Evolutionary conservation across 441 rosid species (phyloP), one percentile per base, ranked within the genome.

Genomic region (Syzygium malaccense): DNA sequence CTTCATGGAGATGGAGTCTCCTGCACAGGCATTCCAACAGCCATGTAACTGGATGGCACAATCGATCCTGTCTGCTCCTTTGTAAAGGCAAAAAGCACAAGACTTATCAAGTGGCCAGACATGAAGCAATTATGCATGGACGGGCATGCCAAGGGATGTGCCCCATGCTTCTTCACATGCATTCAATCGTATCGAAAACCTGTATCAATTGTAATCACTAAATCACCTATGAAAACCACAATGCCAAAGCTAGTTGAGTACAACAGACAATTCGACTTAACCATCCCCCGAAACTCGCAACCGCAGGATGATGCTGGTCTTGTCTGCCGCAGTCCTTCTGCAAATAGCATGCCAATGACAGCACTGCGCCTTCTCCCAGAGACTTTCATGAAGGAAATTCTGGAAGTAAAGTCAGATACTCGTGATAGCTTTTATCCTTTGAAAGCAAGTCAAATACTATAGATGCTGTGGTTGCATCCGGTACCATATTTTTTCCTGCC

Each of bases 321-420:
- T 75, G 83, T 75, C 83, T 14, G 17, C 51, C 23, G 51, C 83
- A 23, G 51, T 23, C 83, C n/a, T 75, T 6, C 25, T 10, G 83
- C 83, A 41, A 41, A 75, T 23, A 41, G 51, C 83, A 75, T 75
- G 18, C n/a, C 51, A 45, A 41, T 75, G 83, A 75, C 83, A n/a
- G 13, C 26, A 41, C 41, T 4, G n/a, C 18, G 58, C 13, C 55
- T 26, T n/a, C 87, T 57, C 55, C 18, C 79, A 41, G 14, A n/a
- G 55, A 78, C 90, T 55, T 55, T 88, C 48, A 78, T 49, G 80
- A 32, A 18, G 92, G 88, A 85, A 91, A 91, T 78, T 90, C 32
- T 14, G 93, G 93, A 57, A 92, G 90, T 83, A 91, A 86, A 86
- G 89, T 80, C 60, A 91, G 62, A 85, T 49, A 86, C 62, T 91